These are phyloP conservation scores for Mycena rebaudengoi DNA, from an alignment of 768 basidiomycete genomes.

Conservation along the genomic window DNA sequence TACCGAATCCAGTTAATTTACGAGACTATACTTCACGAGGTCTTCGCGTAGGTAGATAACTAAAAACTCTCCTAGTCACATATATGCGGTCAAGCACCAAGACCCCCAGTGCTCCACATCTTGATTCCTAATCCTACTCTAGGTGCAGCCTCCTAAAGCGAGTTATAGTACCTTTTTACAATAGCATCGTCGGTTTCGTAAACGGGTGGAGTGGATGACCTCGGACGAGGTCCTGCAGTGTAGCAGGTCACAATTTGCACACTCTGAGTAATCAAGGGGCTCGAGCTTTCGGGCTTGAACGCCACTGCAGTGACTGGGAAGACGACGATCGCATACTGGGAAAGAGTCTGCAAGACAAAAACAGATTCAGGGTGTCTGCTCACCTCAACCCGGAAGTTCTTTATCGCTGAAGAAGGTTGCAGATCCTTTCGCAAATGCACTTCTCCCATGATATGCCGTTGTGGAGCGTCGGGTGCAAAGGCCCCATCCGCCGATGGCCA, in stretches of 20 bases:
- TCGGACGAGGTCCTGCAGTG: constrained; percentile 9
- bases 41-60: no score
- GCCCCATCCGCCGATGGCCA: constrained; percentile 13
- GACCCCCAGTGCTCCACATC: neutral
- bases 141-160: neutral
- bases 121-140: neutral
- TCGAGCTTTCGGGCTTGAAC: neutral
- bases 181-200: neutral
- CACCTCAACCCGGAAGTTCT: constrained; percentile 11
- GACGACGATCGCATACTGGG: constrained; percentile 14
- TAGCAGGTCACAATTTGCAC: constrained; percentile 22
- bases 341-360: neutral
- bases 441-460: constrained; percentile 21
- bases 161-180: neutral
- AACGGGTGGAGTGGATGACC: neutral
- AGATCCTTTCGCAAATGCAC: constrained; percentile 12
- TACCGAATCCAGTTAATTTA: no score
- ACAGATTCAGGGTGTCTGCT: no score
- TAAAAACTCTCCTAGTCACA: no score
- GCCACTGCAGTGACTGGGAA: constrained; percentile 14
- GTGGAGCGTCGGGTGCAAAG: neutral
- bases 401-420: constrained; percentile 7
- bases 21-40: no score
- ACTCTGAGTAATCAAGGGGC: constrained; percentile 5
- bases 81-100: no score